Evolutionary conservation across 73 alveolate species (phyloP), one percentile per base, ranked within the genome.

Genomic region (Paramecium tetraurelia): DNA sequence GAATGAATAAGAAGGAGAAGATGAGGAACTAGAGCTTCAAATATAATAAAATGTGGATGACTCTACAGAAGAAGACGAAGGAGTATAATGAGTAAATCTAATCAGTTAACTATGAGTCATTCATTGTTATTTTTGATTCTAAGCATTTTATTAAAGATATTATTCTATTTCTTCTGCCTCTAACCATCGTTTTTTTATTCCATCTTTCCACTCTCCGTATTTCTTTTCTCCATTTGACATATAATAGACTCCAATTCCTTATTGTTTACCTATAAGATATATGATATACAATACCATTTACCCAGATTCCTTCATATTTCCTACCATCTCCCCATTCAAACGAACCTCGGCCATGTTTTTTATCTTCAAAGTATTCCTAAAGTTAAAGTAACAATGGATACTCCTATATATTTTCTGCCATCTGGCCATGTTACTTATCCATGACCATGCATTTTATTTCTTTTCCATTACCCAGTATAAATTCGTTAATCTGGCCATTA

Each of bases 291-390:
- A 35, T 75, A 21, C 94, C 95, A 92, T 92, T 84, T 20, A 92
- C 86, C 95, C 95, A 92, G 11, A 71, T 92, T n/a, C 95, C 95
- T 24, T 75, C 93, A 84, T 92, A 92, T 33, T 92, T 92, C 63
- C 95, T 80, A 33, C 95, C 95, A 36, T 92, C 95, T 53, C 84
- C 87, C 95, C 95, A 92, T 48, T 92, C 92, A 58, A 92, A 92
- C 6, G 58, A 57, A 5, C 95, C 95, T 44, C 86, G 35, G 6
- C 95, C 95, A 92, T 92, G 92, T 43, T 92, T 92, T 24, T 58
- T 80, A 84, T 92, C 95, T 46, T 92, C 92, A 59, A 16, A 70
- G 29, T 92, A 92, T 92, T 92, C 93, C 93, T 85, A 59, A 6
- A 36, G 11, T 14, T 12, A 12, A 48, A 16, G 22, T 16, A 48